phyloP scores from a whole-genome alignment of 2,329 filamentous ascomycete species.

The Xylariaceae sp. region DNA sequence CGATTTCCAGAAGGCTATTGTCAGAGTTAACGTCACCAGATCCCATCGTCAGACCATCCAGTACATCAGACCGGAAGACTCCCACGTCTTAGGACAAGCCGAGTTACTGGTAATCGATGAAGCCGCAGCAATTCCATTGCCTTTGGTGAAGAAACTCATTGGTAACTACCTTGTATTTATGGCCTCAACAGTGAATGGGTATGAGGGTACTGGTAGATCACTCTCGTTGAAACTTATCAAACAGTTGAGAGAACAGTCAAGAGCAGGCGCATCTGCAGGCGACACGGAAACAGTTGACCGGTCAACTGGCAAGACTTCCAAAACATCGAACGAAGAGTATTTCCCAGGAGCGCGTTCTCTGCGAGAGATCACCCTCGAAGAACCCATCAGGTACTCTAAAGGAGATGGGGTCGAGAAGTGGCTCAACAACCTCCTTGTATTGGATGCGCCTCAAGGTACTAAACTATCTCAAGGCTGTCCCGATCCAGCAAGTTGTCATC shows the following conservation, averaged over 20 bases:
- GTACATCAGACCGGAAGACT: slow-evolving; percentile 96
- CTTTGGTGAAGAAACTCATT: slow-evolving; percentile 91
- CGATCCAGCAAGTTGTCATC: slow-evolving; percentile 88
- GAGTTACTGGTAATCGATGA: slow-evolving; percentile 97
- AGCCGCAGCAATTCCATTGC: slow-evolving; percentile 93
- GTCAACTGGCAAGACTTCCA: slow-evolving; percentile 75
- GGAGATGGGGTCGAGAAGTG: slow-evolving; percentile 94
- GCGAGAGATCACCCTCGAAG: slow-evolving; percentile 88
- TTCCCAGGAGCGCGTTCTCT: slow-evolving; percentile 76
- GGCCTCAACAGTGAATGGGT: slow-evolving; percentile 98
- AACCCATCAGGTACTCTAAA: slow-evolving; percentile 92
- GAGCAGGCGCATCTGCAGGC: slow-evolving; percentile 62
- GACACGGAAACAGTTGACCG: slow-evolving; percentile 75
- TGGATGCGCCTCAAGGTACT: slow-evolving; percentile 87
- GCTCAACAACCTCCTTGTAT: slow-evolving; percentile 91
- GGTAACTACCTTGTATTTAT: slow-evolving; percentile 98
- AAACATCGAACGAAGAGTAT: slow-evolving; percentile 61
- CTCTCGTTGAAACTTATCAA: slow-evolving; percentile 96
- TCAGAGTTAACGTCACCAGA: slow-evolving; percentile 92
- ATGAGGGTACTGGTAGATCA: slow-evolving; percentile 95
- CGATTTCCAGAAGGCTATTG: slow-evolving; percentile 98
- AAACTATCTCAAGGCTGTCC: slow-evolving; percentile 81
- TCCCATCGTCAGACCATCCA: slow-evolving; percentile 98
- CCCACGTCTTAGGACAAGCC: slow-evolving; percentile 92
- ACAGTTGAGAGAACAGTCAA: slow-evolving; percentile 91